A percentile compares a stretch with the other conserved stretches of the same genome.
These are phyloP conservation scores for Endothia cerciana DNA, from an alignment of 2,329 filamentous ascomycete genomes.

Conservation along the genomic window DNA sequence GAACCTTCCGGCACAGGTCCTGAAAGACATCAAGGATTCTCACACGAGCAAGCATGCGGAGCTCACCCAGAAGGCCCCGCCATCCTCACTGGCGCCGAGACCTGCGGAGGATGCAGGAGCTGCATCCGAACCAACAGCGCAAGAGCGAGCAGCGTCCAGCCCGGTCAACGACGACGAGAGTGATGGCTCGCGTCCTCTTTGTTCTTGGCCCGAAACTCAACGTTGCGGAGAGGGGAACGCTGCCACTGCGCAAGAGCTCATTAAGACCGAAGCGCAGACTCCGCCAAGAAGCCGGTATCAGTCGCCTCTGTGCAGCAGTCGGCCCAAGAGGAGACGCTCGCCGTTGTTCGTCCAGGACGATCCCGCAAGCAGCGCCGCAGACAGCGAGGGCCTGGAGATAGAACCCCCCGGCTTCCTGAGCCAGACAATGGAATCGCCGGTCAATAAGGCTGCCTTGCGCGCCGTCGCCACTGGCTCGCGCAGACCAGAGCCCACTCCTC, in stretches of 20 bases:
- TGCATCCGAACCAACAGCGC: not conserved
- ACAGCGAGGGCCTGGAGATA: constrained; percentile 40
- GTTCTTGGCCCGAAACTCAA: not conserved
- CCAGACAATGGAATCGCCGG: constrained; percentile 28
- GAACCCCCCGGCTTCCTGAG: constrained; percentile 35
- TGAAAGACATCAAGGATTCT: constrained; percentile 34
- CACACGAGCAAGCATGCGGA: constrained; percentile 28
- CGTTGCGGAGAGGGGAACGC: not conserved
- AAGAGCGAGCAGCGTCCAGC: not conserved
- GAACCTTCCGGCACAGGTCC: constrained; percentile 41
- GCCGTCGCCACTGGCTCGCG: constrained; percentile 8
- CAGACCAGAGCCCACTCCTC: constrained; percentile 35
- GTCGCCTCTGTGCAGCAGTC: not conserved
- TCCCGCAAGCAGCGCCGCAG: constrained; percentile 35
- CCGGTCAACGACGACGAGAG: constrained; percentile 2
- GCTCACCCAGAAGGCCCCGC: constrained; percentile 29
- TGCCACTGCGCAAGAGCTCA: not conserved
- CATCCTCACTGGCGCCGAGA: constrained; percentile 1
- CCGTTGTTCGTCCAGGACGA: constrained; percentile 25
- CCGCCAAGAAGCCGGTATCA: not conserved
- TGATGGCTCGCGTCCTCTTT: not conserved
- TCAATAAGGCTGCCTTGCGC: constrained; percentile 33
- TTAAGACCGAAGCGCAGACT: not conserved
- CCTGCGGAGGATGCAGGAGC: not conserved
- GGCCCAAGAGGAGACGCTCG: constrained; percentile 21